Evolutionary conservation across 169 alveolate genomes (phyloP).

Genomic region (Eimeria maxima): DNA sequence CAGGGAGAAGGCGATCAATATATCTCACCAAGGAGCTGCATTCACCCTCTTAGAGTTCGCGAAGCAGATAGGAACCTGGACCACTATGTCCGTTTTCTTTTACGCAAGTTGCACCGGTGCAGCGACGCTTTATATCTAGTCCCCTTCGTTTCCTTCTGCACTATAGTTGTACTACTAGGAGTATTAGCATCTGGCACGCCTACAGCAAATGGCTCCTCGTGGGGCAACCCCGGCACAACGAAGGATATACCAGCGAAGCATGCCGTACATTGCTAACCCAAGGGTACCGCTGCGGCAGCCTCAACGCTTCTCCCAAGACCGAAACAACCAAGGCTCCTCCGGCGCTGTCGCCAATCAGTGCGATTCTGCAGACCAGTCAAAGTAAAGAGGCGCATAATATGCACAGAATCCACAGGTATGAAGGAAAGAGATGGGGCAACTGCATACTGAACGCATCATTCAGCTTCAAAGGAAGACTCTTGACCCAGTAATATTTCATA

Average conservation of each 20-base stretch:
- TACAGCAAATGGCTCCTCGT: slow-evolving; percentile 74
- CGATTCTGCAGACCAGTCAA: slow-evolving; percentile 40
- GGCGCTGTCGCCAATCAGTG: slow-evolving; percentile 78
- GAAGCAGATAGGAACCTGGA: no score
- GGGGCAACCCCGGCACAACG: slow-evolving; percentile 81
- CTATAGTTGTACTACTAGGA: background rate
- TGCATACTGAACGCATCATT: background rate
- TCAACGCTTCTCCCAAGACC: slow-evolving; percentile 75
- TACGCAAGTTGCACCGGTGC: no score
- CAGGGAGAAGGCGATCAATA: background rate
- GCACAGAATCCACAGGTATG: background rate
- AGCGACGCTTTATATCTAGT: no score
- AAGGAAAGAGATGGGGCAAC: background rate
- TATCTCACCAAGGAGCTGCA: no score
- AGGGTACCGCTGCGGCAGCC: slow-evolving; percentile 46
- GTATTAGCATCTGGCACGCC: background rate
- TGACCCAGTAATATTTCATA: no score
- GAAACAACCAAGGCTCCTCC: slow-evolving; percentile 79
- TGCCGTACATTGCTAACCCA: slow-evolving; percentile 53
- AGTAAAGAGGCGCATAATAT: background rate
- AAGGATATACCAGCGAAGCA: slow-evolving; percentile 71
- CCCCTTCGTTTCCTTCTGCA: no score
- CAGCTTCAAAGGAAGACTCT: background rate
- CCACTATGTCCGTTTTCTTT: no score
- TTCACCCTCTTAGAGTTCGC: no score